These are phyloP conservation scores for Clausena lansium DNA, from an alignment of 345 rosid genomes.

Conservation along the genomic window DNA sequence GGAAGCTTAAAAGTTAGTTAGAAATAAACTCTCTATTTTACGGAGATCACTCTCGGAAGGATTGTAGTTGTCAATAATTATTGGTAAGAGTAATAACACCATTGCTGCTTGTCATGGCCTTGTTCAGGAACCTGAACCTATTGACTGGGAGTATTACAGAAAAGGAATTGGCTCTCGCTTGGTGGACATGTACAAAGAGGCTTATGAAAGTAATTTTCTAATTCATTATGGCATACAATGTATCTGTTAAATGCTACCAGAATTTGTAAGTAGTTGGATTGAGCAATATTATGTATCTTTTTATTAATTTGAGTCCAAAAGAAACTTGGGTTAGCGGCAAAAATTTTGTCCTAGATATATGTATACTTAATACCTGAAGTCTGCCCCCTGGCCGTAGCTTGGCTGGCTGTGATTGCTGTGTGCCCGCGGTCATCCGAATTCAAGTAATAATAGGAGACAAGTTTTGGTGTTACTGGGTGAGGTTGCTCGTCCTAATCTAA, in stretches of 20 bases:
- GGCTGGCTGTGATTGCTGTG: no score
- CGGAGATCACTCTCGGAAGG: not conserved
- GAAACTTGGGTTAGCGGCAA: not conserved
- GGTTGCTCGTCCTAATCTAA: no score
- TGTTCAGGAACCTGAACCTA: constrained; percentile 88
- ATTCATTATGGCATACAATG: not conserved
- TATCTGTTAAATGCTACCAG: not conserved
- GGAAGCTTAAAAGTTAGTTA: no score
- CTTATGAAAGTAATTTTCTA: constrained; percentile 69
- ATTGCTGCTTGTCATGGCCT: not conserved
- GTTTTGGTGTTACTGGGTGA: no score
- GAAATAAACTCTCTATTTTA: not conserved
- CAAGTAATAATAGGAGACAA: no score
- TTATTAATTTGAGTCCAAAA: not conserved
- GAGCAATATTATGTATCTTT: not conserved
- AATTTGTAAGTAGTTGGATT: not conserved
- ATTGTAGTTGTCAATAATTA: not conserved
- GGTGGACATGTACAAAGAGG: constrained; percentile 95
- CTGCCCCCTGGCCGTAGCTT: no score
- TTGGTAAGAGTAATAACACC: not conserved
- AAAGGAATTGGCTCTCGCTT: constrained; percentile 86
- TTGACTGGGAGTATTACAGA: constrained; percentile 91
- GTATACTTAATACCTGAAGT: no score
- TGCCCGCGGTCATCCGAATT: no score
- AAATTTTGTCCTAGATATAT: not conserved